Evolutionary conservation across 306 rosid genomes (phyloP), one percentile per base, ranked within the genome.

Genomic region (Lagenaria siceraria): DNA sequence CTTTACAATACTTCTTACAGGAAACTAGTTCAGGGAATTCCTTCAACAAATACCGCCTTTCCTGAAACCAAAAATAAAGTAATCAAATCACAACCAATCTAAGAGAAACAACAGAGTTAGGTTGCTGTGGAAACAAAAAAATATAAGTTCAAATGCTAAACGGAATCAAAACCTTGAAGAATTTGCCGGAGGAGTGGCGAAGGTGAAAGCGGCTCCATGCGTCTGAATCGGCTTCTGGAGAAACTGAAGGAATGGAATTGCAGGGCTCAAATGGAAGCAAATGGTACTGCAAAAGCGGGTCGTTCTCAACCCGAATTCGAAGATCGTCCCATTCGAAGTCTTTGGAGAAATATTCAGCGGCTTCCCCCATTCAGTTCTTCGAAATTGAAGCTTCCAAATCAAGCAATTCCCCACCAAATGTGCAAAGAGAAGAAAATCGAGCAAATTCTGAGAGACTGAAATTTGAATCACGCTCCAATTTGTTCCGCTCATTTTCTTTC

Each of bases 111-210:
- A 7, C 10, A 48, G 24, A 48, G 29, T 71, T 24, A 71, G n/a
- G 54, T 69, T 43, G 53, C 33, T 21, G 6, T 0, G n/a, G 22
- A 69, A 6, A 22, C 75, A 42, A 4, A 68, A 15, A 15, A 10
- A 19, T n/a, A n/a, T n/a, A n/a, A n/a, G 19, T 68, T 40, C 33
- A 40, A 21, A 13, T 4, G 21, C 22, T 42, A 24, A 43, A 43
- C 4, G 55, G 52, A 43, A 70, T 22, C 8, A 49, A 40, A 42
- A 91, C 96, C 97, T 92, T 95, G 86, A 95, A 95, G 90, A 95
- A 95, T 87, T 84, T 95, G 0, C 97, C 98, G 21, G 98, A 82
- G 76, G 92, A 82, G 72, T 95, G 98, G 27, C 97, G 97, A 59
- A n/a, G 77, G 83, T 92, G 96, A 82, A 95, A 95, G 49, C 80